phyloP scores from a whole-genome alignment of 768 basidiomycete genomes.

The Mycena leptocephala region DNA sequence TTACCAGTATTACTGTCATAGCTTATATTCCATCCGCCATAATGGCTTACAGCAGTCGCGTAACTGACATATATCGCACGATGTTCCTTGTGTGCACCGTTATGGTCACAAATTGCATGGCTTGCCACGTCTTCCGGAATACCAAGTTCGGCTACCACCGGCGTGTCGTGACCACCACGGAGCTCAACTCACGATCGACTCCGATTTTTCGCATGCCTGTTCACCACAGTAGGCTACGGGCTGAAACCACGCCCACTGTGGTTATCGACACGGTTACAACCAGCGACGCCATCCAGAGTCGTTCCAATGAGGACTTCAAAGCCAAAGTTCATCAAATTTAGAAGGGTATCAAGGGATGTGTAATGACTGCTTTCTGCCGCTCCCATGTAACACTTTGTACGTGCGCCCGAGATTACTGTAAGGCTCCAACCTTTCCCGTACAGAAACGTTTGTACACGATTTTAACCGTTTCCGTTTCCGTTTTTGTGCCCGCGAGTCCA shows the following conservation, averaged over 20 bases:
- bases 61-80: constrained; percentile 41
- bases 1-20: constrained; percentile 50
- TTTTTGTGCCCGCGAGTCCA: no score
- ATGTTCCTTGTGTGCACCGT: constrained; percentile 46
- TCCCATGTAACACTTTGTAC: no score
- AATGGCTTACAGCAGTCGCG: constrained; percentile 34
- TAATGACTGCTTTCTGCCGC: no score
- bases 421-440: no score
- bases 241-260: no score
- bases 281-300: no score
- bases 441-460: no score
- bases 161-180: constrained; percentile 10
- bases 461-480: no score
- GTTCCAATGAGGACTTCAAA: no score
- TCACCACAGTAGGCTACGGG: background rate
- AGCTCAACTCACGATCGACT: background rate
- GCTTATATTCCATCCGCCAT: constrained; percentile 47
- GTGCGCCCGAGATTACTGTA: no score
- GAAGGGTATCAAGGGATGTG: no score
- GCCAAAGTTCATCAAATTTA: no score
- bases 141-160: constrained; percentile 37
- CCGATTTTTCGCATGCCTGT: background rate
- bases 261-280: background rate
- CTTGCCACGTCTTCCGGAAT: constrained; percentile 53
- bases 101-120: constrained; percentile 50